Base-by-base conservation (phyloP, 1,139 yeast species). In the Tardiomyces depauwii region DNA sequence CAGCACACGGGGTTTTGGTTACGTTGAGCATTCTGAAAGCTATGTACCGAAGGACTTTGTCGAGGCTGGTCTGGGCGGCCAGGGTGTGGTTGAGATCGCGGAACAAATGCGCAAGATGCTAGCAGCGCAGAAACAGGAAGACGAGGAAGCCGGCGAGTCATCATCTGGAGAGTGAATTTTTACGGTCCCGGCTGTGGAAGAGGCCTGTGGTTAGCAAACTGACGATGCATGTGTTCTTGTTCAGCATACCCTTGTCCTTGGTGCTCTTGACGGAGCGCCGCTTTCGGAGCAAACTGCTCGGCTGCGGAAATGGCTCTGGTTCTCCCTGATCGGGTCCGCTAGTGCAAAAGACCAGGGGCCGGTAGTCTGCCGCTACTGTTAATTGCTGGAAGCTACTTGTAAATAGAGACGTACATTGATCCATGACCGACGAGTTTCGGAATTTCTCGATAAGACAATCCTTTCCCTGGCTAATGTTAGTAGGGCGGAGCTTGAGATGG, bases 41-140 rank as follows among this genome's bases (percentile, higher is more conserved):
- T 89, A 84, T 57, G 96, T 91, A 2, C 98, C 99, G 0, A 71
- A 77, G 45, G 99, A 91, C 56, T 78, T 93, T 28, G 82, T 91
- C 4, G 93, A 87, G 60, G 96, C 96, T 1, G 72, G 86, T 1
- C 48, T 77, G 66, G 78, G 77, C 43, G 72, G 77, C 49, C 76
- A 80, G 55, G 84, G 76, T 55, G 73, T 84, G 55, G 59, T 57
- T 39, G 94, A 84, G 60, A 72, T 28, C 13, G 32, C 32, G 12
- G 32, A 28, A 13, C 32, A 13, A 13, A 13, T 12, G 32, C 32
- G 14, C 32, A 28, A 12, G 32, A 28, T 28, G 32, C 32, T 11
- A 13, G 32, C 32, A 28, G 32, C 13, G 13, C n/a, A 28, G 13
- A 13, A 11, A 13, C 4, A 28, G 32, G n/a, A 11, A 21, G 25